phyloP scores from a whole-genome alignment of 257 asterid species.

The Fraxinus cuspidata region DNA sequence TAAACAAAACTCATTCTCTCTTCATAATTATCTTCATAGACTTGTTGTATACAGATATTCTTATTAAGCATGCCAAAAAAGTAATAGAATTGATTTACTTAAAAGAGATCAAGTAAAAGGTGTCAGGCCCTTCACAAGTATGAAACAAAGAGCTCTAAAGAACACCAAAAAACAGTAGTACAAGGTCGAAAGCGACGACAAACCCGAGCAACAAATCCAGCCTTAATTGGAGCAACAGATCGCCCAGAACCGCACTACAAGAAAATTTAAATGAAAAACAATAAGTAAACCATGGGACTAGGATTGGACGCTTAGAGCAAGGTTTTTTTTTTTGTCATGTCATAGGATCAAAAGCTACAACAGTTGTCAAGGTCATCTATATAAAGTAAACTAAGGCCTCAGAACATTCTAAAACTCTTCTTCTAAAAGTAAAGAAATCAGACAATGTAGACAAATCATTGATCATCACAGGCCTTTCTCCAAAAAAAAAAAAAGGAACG shows the following conservation, averaged over 20 bases:
- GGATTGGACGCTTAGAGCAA: neutral
- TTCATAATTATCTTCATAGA: neutral
- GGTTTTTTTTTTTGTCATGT: neutral
- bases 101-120: neutral
- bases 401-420: neutral
- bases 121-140: slow-evolving; percentile 14
- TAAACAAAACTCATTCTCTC: neutral
- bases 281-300: neutral
- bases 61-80: neutral
- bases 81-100: neutral
- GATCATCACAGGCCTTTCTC: neutral
- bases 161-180: no score
- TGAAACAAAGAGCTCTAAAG: neutral
- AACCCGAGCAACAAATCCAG: slow-evolving; percentile 58
- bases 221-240: slow-evolving; percentile 56
- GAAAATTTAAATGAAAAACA: neutral
- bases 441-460: slow-evolving; percentile 8
- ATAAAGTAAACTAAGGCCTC: neutral
- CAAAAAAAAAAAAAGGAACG: neutral
- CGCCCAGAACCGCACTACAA: slow-evolving; percentile 56
- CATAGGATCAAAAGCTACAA: neutral
- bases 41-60: neutral
- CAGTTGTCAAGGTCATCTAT: neutral
- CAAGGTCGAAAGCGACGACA: no score
- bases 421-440: neutral